Conservation (phyloP, 2,329 filamentous ascomycete genomes). For the Apiospora malaysiana region DNA sequence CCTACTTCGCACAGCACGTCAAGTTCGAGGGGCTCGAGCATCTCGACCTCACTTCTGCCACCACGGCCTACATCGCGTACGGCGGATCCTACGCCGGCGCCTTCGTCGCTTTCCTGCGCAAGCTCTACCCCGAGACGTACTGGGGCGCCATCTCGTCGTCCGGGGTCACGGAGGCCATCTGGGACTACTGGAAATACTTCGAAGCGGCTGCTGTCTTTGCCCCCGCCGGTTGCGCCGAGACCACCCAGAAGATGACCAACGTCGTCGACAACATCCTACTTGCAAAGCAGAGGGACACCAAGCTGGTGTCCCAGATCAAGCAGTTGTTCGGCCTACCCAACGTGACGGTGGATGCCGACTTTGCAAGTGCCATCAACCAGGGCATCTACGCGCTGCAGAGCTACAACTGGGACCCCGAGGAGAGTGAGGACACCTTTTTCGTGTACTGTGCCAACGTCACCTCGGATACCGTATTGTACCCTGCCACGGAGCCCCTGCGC, state of each 20-base stretch:
- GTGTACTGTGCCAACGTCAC: slow-evolving; percentile 56
- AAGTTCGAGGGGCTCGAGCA: slow-evolving; percentile 73
- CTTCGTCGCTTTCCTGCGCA: slow-evolving; percentile 77
- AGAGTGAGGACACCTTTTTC: slow-evolving; percentile 49
- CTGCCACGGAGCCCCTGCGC: slow-evolving; percentile 44
- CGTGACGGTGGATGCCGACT: slow-evolving; percentile 53
- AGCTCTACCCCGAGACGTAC: slow-evolving; percentile 78
- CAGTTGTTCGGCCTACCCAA: slow-evolving; percentile 52
- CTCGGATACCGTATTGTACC: slow-evolving; percentile 48
- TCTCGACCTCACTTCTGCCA: slow-evolving; percentile 67
- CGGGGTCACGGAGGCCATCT: slow-evolving; percentile 78
- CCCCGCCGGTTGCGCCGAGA: slow-evolving; percentile 66
- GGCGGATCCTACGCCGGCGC: slow-evolving; percentile 85
- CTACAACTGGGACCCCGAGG: slow-evolving; percentile 59
- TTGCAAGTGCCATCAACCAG: slow-evolving; percentile 48
- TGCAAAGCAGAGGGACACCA: slow-evolving; percentile 41
- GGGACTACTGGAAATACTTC: slow-evolving; percentile 73
- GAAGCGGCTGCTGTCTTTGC: slow-evolving; percentile 57
- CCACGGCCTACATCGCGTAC: slow-evolving; percentile 77
- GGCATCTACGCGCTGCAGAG: slow-evolving; percentile 53
- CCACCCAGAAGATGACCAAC: slow-evolving; percentile 63
- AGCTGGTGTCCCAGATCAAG: slow-evolving; percentile 51
- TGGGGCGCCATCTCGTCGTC: slow-evolving; percentile 82
- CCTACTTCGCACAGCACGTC: slow-evolving; percentile 78
- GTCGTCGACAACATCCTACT: slow-evolving; percentile 59